These are phyloP conservation scores for Cutaneotrichosporon sp. DNA, from an alignment of 1,284 basidiomycete species.

Conservation along the genomic window DNA sequence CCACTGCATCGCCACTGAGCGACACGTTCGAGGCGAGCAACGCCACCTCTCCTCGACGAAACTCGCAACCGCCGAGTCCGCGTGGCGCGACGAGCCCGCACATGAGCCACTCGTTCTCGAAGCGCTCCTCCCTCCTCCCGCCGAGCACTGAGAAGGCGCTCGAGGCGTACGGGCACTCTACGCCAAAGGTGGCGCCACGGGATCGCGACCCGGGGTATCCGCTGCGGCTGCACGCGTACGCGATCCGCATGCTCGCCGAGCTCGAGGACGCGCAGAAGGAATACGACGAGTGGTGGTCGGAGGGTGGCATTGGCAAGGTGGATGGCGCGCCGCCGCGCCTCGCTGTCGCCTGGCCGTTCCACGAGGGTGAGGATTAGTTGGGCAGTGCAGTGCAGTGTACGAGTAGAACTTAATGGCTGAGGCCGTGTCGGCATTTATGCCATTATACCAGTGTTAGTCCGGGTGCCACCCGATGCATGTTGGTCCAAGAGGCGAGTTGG, in stretches of 20 bases:
- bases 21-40: slow-evolving; percentile 50
- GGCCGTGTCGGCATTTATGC: background rate
- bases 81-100: slow-evolving; percentile 43
- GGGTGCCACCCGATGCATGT: slow-evolving; percentile 8
- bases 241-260: slow-evolving; percentile 55
- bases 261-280: slow-evolving; percentile 56
- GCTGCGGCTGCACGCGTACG: slow-evolving; percentile 54
- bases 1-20: slow-evolving; percentile 50
- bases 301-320: slow-evolving; percentile 50
- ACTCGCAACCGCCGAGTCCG: slow-evolving; percentile 38
- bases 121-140: slow-evolving; percentile 50
- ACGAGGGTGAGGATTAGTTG: slow-evolving; percentile 49
- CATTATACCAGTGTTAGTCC: slow-evolving; percentile 13
- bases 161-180: slow-evolving; percentile 32
- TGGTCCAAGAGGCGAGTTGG: background rate
- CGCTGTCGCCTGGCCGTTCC: slow-evolving; percentile 54
- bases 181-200: slow-evolving; percentile 9
- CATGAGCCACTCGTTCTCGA: slow-evolving; percentile 52
- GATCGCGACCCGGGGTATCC: slow-evolving; percentile 40
- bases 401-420: slow-evolving; percentile 4
- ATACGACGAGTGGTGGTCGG: slow-evolving; percentile 55
- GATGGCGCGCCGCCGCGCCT: slow-evolving; percentile 53
- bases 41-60: slow-evolving; percentile 25
- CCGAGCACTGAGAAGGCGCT: slow-evolving; percentile 46
- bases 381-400: background rate